Base-by-base conservation (phyloP, 2,329 filamentous ascomycete genomes). In the Aquanectria penicillioides region DNA sequence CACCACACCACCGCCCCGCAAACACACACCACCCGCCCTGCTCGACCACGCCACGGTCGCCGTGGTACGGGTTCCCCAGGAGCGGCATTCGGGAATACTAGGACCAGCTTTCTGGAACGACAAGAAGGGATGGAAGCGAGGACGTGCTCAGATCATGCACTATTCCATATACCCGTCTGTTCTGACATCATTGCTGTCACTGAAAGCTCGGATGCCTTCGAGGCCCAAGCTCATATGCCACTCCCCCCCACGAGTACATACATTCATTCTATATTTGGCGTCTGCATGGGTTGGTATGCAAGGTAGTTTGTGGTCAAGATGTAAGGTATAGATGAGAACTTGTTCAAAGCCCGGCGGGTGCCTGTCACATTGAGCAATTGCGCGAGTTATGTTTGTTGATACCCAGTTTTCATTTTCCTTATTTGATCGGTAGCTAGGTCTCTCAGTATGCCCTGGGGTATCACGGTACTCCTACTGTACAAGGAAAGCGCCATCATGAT, bases 371-470 rank as follows among this genome's bases (percentile, higher is more conserved):
- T 15, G 18, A 34, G 22, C 13, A 13, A 9, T 52, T 38, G 15
- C 31, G 52, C 44, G 51, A 41, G 41, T 56, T 12, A 26, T 54
- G 37, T 57, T 54, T 37, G 9, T 48, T 6, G 29, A 31, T 47
- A 40, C 18, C 33, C 17, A 25, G 11, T 37, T 36, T 43, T 34
- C 22, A 33, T 20, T 41, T 23, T 31, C 23, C 22, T 46, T 40
- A 13, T 20, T 47, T 38, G 34, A 22, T 51, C 26, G 36, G 17
- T 46, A 47, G 31, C 22, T 20, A 31, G 18, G 25, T 18, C 40
- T 47, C 44, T 57, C 57, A 44, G 57, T 41, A 56, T 59, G 33
- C 59, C 65, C 50, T 46, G 48, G 63, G 67, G 63, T 69, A 69
- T 69, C 65, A 65, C 43, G 47, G 26, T 52, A 52, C 40, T 28